phyloP scores from a whole-genome alignment of 306 rosid genomes.

The Aeschynomene evenia region DNA sequence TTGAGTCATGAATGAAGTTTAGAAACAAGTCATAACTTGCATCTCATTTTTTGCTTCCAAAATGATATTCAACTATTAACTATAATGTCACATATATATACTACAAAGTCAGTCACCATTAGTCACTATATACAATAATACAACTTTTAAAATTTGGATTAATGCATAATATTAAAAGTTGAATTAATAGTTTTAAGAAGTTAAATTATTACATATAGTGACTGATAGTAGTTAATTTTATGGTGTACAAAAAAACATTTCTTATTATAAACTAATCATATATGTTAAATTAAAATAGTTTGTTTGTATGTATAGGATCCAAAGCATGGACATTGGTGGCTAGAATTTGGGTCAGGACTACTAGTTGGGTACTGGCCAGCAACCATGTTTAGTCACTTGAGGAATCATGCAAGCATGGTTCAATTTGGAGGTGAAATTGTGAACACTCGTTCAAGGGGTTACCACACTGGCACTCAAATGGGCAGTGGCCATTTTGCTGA shows the following conservation, averaged over 20 bases:
- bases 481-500: slow-evolving; percentile 98
- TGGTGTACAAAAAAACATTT: too few species aligned
- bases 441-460: slow-evolving; percentile 75
- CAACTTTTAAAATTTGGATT: too few species aligned
- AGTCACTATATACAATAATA: too few species aligned
- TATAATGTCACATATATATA: too few species aligned
- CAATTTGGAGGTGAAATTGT: slow-evolving; percentile 98
- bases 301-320: slow-evolving; percentile 73
- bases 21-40: neutral
- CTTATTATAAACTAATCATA: too few species aligned
- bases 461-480: slow-evolving; percentile 94
- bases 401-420: slow-evolving; percentile 89
- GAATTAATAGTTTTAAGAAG: too few species aligned
- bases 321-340: slow-evolving; percentile 98
- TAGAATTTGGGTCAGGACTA: slow-evolving; percentile 77
- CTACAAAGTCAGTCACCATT: too few species aligned
- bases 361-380: slow-evolving; percentile 98
- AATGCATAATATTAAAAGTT: too few species aligned
- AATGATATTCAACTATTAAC: too few species aligned
- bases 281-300: too few species aligned
- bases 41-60: neutral
- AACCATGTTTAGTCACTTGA: slow-evolving; percentile 80
- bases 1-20: slow-evolving; percentile 19
- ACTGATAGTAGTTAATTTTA: too few species aligned
- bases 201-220: too few species aligned